A percentile compares a stretch with the other conserved stretches of the same genome.
Conservation (phyloP, 2,329 filamentous ascomycete species). For the Bimuria novae-zelandiae region DNA sequence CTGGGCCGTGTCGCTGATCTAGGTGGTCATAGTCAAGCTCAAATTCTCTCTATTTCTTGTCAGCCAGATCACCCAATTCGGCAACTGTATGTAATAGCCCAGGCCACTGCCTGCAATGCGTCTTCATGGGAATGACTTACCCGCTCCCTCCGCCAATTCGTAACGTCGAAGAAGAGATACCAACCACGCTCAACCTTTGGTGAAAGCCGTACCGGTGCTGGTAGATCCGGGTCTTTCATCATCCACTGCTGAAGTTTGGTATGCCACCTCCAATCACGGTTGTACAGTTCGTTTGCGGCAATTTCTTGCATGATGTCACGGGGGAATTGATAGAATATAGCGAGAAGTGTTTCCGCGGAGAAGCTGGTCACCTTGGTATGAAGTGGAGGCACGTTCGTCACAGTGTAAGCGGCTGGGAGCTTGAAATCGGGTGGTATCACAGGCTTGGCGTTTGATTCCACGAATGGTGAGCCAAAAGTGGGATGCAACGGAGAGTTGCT, state of each 20-base stretch:
- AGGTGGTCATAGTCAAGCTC: constrained; percentile 58
- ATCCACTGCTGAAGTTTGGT: constrained; percentile 60
- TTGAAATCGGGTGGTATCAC: constrained; percentile 65
- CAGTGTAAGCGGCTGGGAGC: constrained; percentile 66
- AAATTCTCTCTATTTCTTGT: constrained; percentile 51
- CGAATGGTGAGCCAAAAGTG: constrained; percentile 68
- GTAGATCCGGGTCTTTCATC: constrained; percentile 57
- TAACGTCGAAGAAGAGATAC: constrained; percentile 61
- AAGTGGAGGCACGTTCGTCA: constrained; percentile 67
- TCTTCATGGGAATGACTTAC: constrained; percentile 31
- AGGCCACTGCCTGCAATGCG: neutral
- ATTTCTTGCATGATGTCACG: constrained; percentile 69
- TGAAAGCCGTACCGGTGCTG: constrained; percentile 50
- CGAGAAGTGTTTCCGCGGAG: constrained; percentile 68
- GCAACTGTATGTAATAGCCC: neutral
- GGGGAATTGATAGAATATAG: constrained; percentile 71
- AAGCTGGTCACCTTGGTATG: constrained; percentile 63
- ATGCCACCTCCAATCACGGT: constrained; percentile 60
- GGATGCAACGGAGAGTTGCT: constrained; percentile 61
- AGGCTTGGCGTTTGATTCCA: constrained; percentile 61
- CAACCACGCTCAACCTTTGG: constrained; percentile 56
- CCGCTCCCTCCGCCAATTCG: constrained; percentile 57
- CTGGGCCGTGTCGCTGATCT: constrained; percentile 50
- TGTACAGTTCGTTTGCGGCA: constrained; percentile 64
- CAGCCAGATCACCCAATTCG: constrained; percentile 16